Evolutionary conservation across 768 basidiomycete genomes (phyloP).

Genomic region (Amanita fuliginea): DNA sequence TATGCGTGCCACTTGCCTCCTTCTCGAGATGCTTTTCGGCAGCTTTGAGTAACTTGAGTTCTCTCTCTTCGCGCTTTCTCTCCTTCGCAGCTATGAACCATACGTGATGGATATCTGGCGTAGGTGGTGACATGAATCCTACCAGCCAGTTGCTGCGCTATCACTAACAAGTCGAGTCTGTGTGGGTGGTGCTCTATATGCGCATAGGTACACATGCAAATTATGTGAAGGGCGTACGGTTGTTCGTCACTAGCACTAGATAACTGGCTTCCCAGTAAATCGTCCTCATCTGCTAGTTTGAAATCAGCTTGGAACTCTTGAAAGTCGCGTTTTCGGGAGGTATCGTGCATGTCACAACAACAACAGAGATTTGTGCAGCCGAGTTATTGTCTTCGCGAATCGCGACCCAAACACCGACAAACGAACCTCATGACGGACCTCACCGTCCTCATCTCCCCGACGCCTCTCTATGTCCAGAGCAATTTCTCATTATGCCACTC

Average conservation of each 20-base stretch:
- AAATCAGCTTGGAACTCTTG: not conserved
- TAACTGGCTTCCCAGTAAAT: not conserved
- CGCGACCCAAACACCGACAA: not conserved
- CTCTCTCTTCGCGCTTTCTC: conserved; percentile 13
- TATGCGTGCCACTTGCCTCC: conserved; percentile 8
- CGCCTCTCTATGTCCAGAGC: conserved; percentile 25
- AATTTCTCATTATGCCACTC: conserved; percentile 23
- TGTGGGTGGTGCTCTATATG: not conserved
- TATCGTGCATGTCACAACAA: not conserved
- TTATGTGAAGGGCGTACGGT: not conserved
- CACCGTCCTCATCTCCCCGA: conserved; percentile 39
- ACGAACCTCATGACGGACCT: conserved; percentile 32
- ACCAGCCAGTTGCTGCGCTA: not conserved
- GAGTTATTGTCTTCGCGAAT: no score
- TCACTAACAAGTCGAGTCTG: not conserved
- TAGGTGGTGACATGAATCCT: not conserved
- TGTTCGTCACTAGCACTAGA: not conserved
- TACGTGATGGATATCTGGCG: not conserved
- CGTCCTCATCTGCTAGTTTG: not conserved
- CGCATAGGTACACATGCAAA: not conserved
- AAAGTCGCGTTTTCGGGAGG: not conserved
- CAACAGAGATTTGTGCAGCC: no score
- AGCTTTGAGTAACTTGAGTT: conserved; percentile 11
- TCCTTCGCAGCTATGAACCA: conserved; percentile 8
- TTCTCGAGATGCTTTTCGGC: conserved; percentile 13